Evolutionary conservation across 169 alveolate species (phyloP), one percentile per base, ranked within the genome.

Genomic region (Fabrea salina): DNA sequence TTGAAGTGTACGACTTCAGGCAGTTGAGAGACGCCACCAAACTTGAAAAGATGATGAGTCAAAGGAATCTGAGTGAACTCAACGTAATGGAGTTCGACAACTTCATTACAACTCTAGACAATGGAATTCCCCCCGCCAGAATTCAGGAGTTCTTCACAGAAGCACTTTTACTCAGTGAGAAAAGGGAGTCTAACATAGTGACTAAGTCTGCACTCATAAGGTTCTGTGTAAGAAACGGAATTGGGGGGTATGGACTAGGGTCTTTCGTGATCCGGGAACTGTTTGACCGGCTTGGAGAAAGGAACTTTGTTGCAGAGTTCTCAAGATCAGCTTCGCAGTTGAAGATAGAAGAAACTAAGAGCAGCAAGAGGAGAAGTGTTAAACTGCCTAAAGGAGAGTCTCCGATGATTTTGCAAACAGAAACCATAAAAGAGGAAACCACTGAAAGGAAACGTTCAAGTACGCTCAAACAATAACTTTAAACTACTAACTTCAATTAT

Each of bases 181-280:
- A n/a, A n/a, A n/a, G n/a, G n/a, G n/a, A n/a, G n/a, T n/a, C n/a
- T n/a, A n/a, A n/a, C n/a, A n/a, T n/a, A n/a, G n/a, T n/a, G n/a
- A n/a, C n/a, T n/a, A n/a, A n/a, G n/a, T n/a, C 19, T 0, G 59
- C 19, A 4, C 27, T 51, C 27, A 22, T 33, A 51, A 51, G 8
- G 22, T 22, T 51, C 8, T 30, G 19, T 0, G 27, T 58, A 43
- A 58, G 33, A 22, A 25, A 58, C 32, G 71, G 71, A 5, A 58
- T 58, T 30, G 71, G 43, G 32, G 71, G 71, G n/a, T 58, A 58
- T 33, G 71, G 71, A 22, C 39, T 58, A 16, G 71, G 71, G 33
- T 37, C 44, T 27, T 66, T 66, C 32, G 25, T n/a, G 5, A 66
- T 66, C 8, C 25, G 25, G n/a, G 76, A 66, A 66, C 56, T 66